phyloP scores from a whole-genome alignment of 2,329 filamentous ascomycete species.

The Penicillium sp. region DNA sequence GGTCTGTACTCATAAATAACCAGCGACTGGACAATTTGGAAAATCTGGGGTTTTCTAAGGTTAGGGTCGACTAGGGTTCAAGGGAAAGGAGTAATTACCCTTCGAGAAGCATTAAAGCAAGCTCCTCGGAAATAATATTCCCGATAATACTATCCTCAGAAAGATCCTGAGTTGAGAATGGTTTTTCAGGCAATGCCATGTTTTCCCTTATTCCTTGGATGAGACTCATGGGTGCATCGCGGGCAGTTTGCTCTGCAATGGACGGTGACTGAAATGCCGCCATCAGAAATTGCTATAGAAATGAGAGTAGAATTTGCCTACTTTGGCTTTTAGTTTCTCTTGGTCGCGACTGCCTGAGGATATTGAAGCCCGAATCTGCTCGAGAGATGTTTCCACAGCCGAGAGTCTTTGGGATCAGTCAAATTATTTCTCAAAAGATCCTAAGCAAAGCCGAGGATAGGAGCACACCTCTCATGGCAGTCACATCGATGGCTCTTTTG shows the following conservation, averaged over 20 bases:
- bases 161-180: not conserved
- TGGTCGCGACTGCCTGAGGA: not conserved
- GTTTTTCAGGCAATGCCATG: conserved; percentile 8
- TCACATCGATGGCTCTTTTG: not conserved
- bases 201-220: conserved; percentile 16
- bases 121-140: conserved; percentile 6
- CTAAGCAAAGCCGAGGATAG: not conserved
- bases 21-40: conserved; percentile 13
- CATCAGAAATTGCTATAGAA: not conserved
- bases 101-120: conserved; percentile 6
- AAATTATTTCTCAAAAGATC: not conserved
- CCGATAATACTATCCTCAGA: conserved; percentile 9
- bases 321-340: not conserved
- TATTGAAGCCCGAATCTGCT: conserved; percentile 4
- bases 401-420: not conserved
- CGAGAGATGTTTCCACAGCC: conserved; percentile 6
- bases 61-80: not conserved
- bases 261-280: not conserved
- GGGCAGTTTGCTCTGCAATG: conserved; percentile 10
- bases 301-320: not conserved
- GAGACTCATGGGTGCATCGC: conserved; percentile 16
- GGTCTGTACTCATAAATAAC: conserved; percentile 12
- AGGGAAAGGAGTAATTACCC: conserved; percentile 1
- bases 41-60: conserved; percentile 4
- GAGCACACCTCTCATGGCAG: conserved; percentile 5